phyloP scores from a whole-genome alignment of 345 rosid genomes.

The Raphanus sativus region DNA sequence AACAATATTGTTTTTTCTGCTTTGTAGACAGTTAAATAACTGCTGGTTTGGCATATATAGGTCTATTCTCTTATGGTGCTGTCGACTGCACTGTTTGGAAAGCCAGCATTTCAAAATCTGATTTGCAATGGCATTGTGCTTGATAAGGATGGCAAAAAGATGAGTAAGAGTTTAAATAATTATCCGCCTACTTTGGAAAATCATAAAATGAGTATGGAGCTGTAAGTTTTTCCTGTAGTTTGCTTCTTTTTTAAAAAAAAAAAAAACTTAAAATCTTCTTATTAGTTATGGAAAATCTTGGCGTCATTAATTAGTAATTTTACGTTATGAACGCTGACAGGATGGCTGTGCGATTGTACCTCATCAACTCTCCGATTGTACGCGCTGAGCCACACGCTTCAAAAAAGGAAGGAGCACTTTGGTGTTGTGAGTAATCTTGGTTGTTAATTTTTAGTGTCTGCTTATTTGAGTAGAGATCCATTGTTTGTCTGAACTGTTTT shows the following conservation, averaged over 20 bases:
- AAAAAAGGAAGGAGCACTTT: slow-evolving; percentile 89
- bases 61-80: slow-evolving; percentile 94
- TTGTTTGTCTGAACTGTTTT: slow-evolving; percentile 20
- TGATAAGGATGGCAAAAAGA: slow-evolving; percentile 97
- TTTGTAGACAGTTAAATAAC: not conserved
- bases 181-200: slow-evolving; percentile 88
- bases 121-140: slow-evolving; percentile 97
- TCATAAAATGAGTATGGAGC: slow-evolving; percentile 93
- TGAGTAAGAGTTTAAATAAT: slow-evolving; percentile 84
- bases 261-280: too few relatives aligned
- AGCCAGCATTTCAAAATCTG: slow-evolving; percentile 90
- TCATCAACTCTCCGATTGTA: slow-evolving; percentile 96
- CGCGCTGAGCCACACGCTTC: slow-evolving; percentile 93
- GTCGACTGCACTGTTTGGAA: slow-evolving; percentile 93
- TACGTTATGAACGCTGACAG: slow-evolving; percentile 40
- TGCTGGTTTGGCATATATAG: not conserved
- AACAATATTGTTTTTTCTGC: too few relatives aligned
- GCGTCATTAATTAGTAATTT: slow-evolving; percentile 12
- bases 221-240: slow-evolving; percentile 48
- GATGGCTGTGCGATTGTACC: slow-evolving; percentile 92
- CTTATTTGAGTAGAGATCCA: slow-evolving; percentile 10
- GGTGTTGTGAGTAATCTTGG: slow-evolving; percentile 74
- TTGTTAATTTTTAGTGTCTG: not conserved
- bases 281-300: too few relatives aligned
- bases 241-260: not conserved